Evolutionary conservation across 768 basidiomycete species (phyloP).

Genomic region (Tricholoma hemisulphureum): DNA sequence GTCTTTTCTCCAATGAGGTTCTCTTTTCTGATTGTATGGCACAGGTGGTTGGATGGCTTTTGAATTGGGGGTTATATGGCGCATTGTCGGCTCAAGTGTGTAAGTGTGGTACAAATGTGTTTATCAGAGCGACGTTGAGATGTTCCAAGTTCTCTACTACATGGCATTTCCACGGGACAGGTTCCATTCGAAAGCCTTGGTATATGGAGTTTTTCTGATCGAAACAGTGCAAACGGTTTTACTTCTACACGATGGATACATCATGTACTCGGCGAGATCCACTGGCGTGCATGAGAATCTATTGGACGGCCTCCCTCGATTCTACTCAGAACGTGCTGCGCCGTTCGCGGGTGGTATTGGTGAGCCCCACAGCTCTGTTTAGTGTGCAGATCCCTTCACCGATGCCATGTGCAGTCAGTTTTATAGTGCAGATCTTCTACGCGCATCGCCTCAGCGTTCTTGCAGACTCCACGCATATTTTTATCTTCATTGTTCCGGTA

Average conservation of each 20-base stretch:
- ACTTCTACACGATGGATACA: conserved; percentile 23
- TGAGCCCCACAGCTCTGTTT: conserved; percentile 9
- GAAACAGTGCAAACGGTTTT: conserved; percentile 27
- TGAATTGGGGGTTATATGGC: conserved; percentile 7
- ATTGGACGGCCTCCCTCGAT: conserved; percentile 19
- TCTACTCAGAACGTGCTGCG: conserved; percentile 8
- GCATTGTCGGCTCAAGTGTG: conserved; percentile 7
- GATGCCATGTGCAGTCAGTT: conserved; percentile 19
- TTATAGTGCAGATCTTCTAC: conserved; percentile 32
- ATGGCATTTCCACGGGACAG: conserved; percentile 31
- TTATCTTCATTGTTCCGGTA: conserved; percentile 21
- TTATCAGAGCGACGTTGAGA: too few species aligned
- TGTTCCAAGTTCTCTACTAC: conserved; percentile 31
- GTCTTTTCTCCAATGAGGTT: not conserved
- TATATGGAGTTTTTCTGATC: conserved; percentile 22
- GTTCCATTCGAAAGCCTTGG: conserved; percentile 19
- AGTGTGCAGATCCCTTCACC: not conserved
- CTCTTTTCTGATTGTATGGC: not conserved
- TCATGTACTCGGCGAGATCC: conserved; percentile 1
- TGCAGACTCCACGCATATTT: conserved; percentile 18
- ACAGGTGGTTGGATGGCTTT: conserved; percentile 2
- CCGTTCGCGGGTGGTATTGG: conserved; percentile 29
- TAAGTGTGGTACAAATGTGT: too few species aligned
- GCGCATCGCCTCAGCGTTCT: conserved; percentile 29
- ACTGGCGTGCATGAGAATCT: conserved; percentile 18